Conservation (phyloP, 140 eudicot species). For the Erigeron philadelphicus region DNA sequence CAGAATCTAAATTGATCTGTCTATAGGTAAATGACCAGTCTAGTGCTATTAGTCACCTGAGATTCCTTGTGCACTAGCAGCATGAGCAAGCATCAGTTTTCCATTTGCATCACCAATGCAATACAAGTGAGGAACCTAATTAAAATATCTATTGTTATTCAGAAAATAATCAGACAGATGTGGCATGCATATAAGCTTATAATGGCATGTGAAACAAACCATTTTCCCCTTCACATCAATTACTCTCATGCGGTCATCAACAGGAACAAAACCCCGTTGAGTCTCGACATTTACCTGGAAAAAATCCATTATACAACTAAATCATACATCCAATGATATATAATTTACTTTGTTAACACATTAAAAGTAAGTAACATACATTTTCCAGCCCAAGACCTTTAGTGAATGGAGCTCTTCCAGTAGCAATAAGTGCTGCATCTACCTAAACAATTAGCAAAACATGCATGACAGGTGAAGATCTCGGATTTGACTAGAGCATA, state of each 20-base stretch:
- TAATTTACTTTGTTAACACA: conserved; percentile 6
- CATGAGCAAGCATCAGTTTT: conserved; percentile 97
- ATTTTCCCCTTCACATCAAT: conserved; percentile 70
- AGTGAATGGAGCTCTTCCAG: conserved; percentile 82
- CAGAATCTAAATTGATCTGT: no score
- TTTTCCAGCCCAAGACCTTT: conserved; percentile 71
- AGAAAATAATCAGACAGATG: conserved; percentile 18
- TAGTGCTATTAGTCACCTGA: conserved; percentile 45
- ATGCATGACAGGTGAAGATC: not conserved
- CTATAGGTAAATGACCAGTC: no score
- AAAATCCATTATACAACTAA: conserved; percentile 22
- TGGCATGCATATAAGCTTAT: conserved; percentile 4
- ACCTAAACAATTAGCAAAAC: conserved; percentile 35
- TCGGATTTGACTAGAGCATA: not conserved
- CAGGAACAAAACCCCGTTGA: conserved; percentile 90
- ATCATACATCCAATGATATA: conserved; percentile 15
- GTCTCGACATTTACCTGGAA: conserved; percentile 79
- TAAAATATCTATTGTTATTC: conserved; percentile 13
- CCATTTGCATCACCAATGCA: conserved; percentile 99
- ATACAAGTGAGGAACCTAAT: conserved; percentile 83
- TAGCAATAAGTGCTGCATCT: conserved; percentile 80
- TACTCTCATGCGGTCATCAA: conserved; percentile 92
- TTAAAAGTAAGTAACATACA: conserved; percentile 34
- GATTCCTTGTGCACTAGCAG: conserved; percentile 99
- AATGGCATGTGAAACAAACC: conserved; percentile 42